These are phyloP conservation scores for Neurospora sp. DNA, from an alignment of 495 filamentous ascomycete genomes.

Conservation along the genomic window DNA sequence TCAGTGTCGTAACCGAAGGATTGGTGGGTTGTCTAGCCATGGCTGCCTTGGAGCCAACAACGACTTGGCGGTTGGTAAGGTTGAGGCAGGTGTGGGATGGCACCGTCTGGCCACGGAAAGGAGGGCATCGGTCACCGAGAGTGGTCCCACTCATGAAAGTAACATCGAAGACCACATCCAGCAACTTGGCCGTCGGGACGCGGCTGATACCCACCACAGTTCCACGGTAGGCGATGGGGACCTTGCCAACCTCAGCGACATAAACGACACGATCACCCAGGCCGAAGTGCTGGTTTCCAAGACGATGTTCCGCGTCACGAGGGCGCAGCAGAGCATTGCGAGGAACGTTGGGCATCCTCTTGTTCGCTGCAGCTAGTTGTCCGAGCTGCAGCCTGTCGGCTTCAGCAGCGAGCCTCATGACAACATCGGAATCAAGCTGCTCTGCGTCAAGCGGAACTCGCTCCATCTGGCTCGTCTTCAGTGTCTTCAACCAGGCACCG, in stretches of 20 bases:
- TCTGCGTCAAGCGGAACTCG: conserved; percentile 89
- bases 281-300: conserved; percentile 72
- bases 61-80: conserved; percentile 67
- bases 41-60: conserved; percentile 62
- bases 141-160: conserved; percentile 95
- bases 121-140: conserved; percentile 80
- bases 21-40: conserved; percentile 43
- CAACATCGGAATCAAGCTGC: conserved; percentile 85
- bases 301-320: conserved; percentile 79
- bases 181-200: conserved; percentile 64
- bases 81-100: conserved; percentile 77
- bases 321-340: conserved; percentile 83
- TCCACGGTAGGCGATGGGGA: conserved; percentile 84
- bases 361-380: conserved; percentile 32
- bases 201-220: conserved; percentile 88
- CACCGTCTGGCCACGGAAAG: conserved; percentile 92
- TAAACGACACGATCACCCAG: conserved; percentile 91
- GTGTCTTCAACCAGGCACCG: conserved; percentile 77
- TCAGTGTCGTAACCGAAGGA: conserved; percentile 50
- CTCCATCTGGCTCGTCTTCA: conserved; percentile 85
- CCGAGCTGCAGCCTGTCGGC: conserved; percentile 48
- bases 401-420: conserved; percentile 68
- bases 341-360: conserved; percentile 66
- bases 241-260: conserved; percentile 84
- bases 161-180: conserved; percentile 88